Evolutionary conservation across 116 monocot species (phyloP), one percentile per base, ranked within the genome.

Genomic region (Posidonia oceanica): DNA sequence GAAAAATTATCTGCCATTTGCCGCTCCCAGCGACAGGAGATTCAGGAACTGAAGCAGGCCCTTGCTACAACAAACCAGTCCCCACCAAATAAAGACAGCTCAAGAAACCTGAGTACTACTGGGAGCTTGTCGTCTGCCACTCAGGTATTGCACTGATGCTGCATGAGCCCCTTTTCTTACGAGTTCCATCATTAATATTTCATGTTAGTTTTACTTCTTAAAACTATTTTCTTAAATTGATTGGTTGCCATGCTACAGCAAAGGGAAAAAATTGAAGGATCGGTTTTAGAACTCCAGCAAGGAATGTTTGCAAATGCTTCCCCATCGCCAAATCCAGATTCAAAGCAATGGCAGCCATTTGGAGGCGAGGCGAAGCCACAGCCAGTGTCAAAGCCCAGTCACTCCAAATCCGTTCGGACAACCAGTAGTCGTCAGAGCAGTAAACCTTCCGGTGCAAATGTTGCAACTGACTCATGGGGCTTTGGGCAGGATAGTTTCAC

Each of bases 1-100:
- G 94, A 94, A 59, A 90, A 94, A 69, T 73, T 90, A 1, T 81
- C 87, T 63, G 78, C 89, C 66, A 94, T 94, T 37, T 94, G 94
- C 67, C 85, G 87, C 55, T 87, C 87, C 36, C 94, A 94, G 68
- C 68, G 90, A 37, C 85, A 94, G 75, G 94, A 94, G 78, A 87
- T 94, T 59, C 90, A 90, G 61, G 90, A 87, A 54, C 74, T 94
- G 62, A 94, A 94, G 75, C 76, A 72, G 15, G 36, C 78, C 16
- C 57, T 83, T 66, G 72, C 78, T 14, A 52, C 75, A 16, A 54
- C 72, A 54, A 76, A 60, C 39, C 69, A 76, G 39, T 72, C 83
- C 13, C 63, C 63, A 14, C 21, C 63, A 72, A 72, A 23, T 39
- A 86, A 85, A 56, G 86, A 77, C 39, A 78, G 52, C 40, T 68